Evolutionary conservation across 306 rosid species (phyloP).

Genomic region (Cicer cuneatum): DNA sequence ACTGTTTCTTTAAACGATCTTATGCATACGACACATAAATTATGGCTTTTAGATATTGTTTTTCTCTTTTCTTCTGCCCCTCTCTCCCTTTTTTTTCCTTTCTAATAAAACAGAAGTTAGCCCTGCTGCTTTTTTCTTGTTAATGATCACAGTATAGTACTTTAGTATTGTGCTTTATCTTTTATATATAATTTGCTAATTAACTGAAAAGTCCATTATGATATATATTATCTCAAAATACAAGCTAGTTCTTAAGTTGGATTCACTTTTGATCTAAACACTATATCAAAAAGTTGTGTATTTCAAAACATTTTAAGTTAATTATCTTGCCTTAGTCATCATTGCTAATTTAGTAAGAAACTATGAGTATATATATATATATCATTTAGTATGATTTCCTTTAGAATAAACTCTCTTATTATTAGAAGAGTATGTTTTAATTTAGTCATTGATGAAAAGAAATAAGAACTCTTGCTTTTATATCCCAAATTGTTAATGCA

Average conservation of each 20-base stretch:
- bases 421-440: no score
- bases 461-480: no score
- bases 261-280: no score
- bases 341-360: no score
- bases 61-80: conserved; percentile 44
- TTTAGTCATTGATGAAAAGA: no score
- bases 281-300: no score
- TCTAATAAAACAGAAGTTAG: background rate
- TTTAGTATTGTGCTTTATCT: background rate
- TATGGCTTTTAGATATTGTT: conserved; percentile 52
- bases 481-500: no score
- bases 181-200: background rate
- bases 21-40: conserved; percentile 38
- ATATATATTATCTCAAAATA: background rate
- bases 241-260: background rate
- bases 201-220: background rate
- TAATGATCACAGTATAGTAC: conserved; percentile 24
- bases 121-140: conserved; percentile 18
- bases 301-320: no score
- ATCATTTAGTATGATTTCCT: no score
- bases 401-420: no score
- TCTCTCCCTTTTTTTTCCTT: background rate
- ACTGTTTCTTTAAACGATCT: conserved; percentile 49
- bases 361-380: no score
- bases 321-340: no score